A percentile compares a stretch with the other conserved stretches of the same genome.
phyloP scores from a whole-genome alignment of 768 basidiomycete species.

The Agaricus subrufescens region DNA sequence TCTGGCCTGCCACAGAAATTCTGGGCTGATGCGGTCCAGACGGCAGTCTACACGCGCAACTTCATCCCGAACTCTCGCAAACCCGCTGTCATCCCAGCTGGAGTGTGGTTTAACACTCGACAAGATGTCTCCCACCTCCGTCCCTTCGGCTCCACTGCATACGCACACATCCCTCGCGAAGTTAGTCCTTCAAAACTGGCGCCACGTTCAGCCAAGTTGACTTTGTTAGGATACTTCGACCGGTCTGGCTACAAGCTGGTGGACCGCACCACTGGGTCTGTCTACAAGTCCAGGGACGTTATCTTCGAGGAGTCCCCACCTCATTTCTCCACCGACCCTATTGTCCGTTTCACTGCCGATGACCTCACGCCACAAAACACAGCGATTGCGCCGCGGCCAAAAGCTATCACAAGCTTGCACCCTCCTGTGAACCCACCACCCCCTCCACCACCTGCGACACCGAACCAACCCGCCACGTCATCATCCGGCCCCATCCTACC shows the following conservation, averaged over 20 bases:
- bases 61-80: too few species aligned
- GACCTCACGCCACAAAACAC: too few species aligned
- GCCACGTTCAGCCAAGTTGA: slow-evolving; percentile 13
- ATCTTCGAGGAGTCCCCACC: slow-evolving; percentile 20
- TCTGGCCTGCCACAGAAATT: too few species aligned
- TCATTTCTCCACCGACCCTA: neutral
- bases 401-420: too few species aligned
- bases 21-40: too few species aligned
- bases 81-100: slow-evolving; percentile 1
- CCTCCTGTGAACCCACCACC: too few species aligned
- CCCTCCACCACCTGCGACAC: too few species aligned
- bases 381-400: too few species aligned
- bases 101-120: slow-evolving; percentile 14
- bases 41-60: too few species aligned
- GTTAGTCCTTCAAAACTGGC: slow-evolving; percentile 8
- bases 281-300: slow-evolving; percentile 16
- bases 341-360: neutral
- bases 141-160: slow-evolving; percentile 26
- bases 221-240: slow-evolving; percentile 20
- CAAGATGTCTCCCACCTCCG: slow-evolving; percentile 24
- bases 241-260: slow-evolving; percentile 17
- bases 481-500: too few species aligned
- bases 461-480: too few species aligned
- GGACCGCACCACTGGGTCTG: slow-evolving; percentile 5
- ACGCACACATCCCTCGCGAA: slow-evolving; percentile 19